phyloP scores from a whole-genome alignment of 495 filamentous ascomycete species.

The Penicillium tannophilum region DNA sequence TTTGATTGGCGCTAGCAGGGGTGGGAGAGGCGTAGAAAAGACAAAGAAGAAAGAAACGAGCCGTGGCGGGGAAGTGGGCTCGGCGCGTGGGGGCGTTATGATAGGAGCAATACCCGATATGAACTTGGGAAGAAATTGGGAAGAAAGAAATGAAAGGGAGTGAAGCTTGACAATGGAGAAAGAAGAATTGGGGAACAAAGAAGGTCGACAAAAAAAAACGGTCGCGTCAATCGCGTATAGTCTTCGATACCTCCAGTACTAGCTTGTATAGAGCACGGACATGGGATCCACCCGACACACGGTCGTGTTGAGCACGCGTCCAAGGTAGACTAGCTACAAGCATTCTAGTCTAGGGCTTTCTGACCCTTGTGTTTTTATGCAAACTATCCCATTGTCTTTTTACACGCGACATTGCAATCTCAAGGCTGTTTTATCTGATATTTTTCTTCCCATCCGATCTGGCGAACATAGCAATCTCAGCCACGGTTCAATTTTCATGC shows the following conservation, averaged over 20 bases:
- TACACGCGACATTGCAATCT: not conserved
- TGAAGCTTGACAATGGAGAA: slow-evolving; percentile 5
- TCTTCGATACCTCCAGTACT: slow-evolving; percentile 24
- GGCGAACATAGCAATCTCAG: no score
- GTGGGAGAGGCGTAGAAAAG: not conserved
- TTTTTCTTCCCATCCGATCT: not conserved
- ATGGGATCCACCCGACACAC: slow-evolving; percentile 21
- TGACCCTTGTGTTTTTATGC: not conserved
- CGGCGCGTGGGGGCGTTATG: slow-evolving; percentile 3
- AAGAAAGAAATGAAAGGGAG: slow-evolving; percentile 9
- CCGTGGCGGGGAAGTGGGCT: slow-evolving; percentile 20
- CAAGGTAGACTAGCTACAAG: slow-evolving; percentile 12
- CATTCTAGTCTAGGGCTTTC: not conserved
- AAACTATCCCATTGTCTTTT: not conserved
- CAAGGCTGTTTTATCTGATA: no score
- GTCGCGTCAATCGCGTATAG: slow-evolving; percentile 38
- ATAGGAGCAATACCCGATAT: not conserved
- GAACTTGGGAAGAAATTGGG: slow-evolving; percentile 3
- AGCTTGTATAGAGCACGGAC: slow-evolving; percentile 38
- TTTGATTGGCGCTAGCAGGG: slow-evolving; percentile 1
- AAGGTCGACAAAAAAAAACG: slow-evolving; percentile 22
- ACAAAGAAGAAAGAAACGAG: slow-evolving; percentile 12
- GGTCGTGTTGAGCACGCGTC: slow-evolving; percentile 37
- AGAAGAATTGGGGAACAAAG: not conserved
- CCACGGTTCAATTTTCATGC: not conserved